Evolutionary conservation across 108 stramenopile species (phyloP).

Genomic region (Schizochytrium sp.): DNA sequence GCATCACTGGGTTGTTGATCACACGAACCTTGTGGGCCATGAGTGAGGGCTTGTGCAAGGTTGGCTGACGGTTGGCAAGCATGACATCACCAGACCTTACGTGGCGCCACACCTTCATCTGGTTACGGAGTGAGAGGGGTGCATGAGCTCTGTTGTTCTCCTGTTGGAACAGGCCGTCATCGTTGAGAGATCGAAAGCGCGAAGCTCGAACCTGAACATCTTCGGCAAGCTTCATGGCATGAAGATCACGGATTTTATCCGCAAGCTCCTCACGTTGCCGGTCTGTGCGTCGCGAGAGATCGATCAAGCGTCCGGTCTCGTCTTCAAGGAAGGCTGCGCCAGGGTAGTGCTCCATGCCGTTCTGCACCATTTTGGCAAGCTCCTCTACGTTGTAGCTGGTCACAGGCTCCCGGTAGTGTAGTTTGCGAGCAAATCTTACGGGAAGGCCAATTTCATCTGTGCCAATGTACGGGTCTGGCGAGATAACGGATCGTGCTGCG

Average conservation of each 20-base stretch:
- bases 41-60: constrained; percentile 99
- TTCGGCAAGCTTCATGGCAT: constrained; percentile 73
- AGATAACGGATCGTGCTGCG: constrained; percentile 95
- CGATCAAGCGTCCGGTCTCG: constrained; percentile 82
- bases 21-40: constrained; percentile 99
- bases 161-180: constrained; percentile 54
- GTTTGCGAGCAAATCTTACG: constrained; percentile 89
- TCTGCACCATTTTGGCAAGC: constrained; percentile 86
- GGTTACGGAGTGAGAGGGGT: constrained; percentile 62
- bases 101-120: constrained; percentile 94
- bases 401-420: constrained; percentile 95
- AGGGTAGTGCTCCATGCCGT: constrained; percentile 89
- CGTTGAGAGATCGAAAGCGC: constrained; percentile 74
- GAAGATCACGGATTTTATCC: constrained; percentile 4
- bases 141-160: constrained; percentile 31
- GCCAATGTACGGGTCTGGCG: constrained; percentile 96
- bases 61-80: constrained; percentile 98
- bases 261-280: constrained; percentile 60
- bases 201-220: constrained; percentile 87
- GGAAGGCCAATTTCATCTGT: constrained; percentile 99
- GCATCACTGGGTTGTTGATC: constrained; percentile 82
- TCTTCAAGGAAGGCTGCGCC: constrained; percentile 96
- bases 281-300: constrained; percentile 75
- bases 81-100: constrained; percentile 94
- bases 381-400: constrained; percentile 90